Evolutionary conservation across 2,329 filamentous ascomycete species (phyloP).

Genomic region (Bipolaris victoriae): DNA sequence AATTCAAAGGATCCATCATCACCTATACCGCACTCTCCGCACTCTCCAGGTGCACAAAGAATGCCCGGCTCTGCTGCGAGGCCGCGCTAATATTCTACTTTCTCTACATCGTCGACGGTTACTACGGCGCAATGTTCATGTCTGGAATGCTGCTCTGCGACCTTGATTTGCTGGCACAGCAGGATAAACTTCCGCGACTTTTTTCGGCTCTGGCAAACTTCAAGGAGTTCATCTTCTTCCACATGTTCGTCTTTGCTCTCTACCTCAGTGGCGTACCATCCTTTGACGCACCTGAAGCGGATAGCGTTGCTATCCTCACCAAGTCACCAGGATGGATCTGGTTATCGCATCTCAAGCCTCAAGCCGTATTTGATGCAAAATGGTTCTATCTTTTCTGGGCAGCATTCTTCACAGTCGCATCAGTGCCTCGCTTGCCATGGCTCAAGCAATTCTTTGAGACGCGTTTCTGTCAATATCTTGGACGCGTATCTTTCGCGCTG

Average conservation of each 20-base stretch:
- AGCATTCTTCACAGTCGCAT: constrained; percentile 62
- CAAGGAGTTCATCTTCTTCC: constrained; percentile 46
- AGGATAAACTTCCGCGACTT: constrained; percentile 47
- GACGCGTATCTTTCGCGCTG: constrained; percentile 63
- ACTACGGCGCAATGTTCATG: constrained; percentile 57
- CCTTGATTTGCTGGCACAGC: constrained; percentile 41
- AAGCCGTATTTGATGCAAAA: constrained; percentile 69
- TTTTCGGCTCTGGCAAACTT: constrained; percentile 63
- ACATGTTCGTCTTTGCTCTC: constrained; percentile 56
- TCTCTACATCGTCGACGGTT: constrained; percentile 70
- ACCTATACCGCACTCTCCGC: constrained; percentile 65
- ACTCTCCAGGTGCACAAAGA: constrained; percentile 61
- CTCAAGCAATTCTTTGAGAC: constrained; percentile 57
- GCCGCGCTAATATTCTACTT: constrained; percentile 66
- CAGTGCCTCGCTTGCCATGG: constrained; percentile 62
- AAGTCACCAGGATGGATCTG: constrained; percentile 66
- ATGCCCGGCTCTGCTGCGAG: constrained; percentile 62
- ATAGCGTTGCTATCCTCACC: constrained; percentile 53
- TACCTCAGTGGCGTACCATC: constrained; percentile 68
- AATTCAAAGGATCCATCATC: constrained; percentile 64
- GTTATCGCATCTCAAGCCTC: constrained; percentile 66
- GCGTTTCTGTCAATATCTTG: constrained; percentile 61
- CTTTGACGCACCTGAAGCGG: constrained; percentile 48
- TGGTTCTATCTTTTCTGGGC: constrained; percentile 73
- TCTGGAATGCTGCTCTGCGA: constrained; percentile 47